phyloP scores from a whole-genome alignment of 75 land plant species.

The Picea glauca region DNA sequence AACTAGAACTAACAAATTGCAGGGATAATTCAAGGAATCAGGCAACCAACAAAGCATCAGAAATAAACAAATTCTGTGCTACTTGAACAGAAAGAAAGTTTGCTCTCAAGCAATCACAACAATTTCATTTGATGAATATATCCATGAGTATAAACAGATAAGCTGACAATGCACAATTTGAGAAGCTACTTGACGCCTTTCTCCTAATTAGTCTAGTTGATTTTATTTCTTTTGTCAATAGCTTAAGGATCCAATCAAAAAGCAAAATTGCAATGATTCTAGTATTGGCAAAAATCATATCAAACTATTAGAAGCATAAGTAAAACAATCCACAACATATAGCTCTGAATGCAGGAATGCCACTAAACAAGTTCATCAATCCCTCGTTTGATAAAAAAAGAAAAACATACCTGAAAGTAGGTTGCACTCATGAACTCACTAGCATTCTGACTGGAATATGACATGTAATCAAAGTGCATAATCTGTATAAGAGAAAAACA shows the following conservation, averaged over 20 bases:
- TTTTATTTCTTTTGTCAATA: background rate
- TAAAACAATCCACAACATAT: background rate
- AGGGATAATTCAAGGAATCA: background rate
- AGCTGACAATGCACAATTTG: background rate
- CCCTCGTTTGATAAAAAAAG: background rate
- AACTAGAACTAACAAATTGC: background rate
- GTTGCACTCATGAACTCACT: slow-evolving; percentile 19
- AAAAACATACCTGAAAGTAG: slow-evolving; percentile 25
- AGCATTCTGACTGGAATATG: slow-evolving; percentile 45
- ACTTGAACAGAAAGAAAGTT: background rate
- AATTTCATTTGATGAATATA: background rate
- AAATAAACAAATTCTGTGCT: background rate
- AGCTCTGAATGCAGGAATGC: background rate
- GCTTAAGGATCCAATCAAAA: background rate
- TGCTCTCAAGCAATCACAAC: background rate
- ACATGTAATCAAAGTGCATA: slow-evolving; percentile 69
- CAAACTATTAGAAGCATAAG: background rate
- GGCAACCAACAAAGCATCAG: background rate
- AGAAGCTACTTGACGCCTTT: background rate
- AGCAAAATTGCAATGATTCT: background rate
- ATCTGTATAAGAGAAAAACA: slow-evolving; percentile 30
- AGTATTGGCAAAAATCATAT: background rate
- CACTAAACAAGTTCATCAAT: background rate
- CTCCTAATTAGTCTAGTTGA: background rate
- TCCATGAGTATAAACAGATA: background rate